Percentiles rank a stretch among this genome's conserved stretches.
Conservation (phyloP, 345 rosid species). For the Eucalyptus curtisii region DNA sequence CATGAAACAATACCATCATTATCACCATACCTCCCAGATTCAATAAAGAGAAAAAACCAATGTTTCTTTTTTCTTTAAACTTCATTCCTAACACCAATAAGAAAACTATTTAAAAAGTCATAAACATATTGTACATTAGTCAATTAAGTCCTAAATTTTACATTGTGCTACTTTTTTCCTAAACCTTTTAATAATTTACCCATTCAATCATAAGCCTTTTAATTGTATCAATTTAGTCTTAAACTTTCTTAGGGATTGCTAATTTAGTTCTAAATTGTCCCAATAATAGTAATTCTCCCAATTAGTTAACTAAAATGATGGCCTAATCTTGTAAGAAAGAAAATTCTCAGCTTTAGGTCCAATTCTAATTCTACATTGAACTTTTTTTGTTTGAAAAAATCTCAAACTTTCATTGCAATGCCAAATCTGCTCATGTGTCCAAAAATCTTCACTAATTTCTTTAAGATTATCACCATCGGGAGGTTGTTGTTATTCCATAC, state of each 20-base stretch:
- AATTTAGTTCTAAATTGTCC: not conserved
- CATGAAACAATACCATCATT: not conserved
- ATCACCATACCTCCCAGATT: not conserved
- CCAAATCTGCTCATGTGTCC: not conserved
- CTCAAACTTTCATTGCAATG: not conserved
- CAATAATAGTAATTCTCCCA: not conserved
- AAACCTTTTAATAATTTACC: not conserved
- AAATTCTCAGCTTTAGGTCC: not conserved
- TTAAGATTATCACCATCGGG: not conserved
- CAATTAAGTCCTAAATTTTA: not conserved
- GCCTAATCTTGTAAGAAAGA: not conserved
- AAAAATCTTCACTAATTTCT: not conserved
- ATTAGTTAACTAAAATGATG: not conserved
- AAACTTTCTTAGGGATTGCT: not conserved
- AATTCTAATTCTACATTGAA: not conserved
- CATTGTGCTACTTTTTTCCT: not conserved
- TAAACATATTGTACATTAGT: not conserved
- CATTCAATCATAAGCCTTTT: not conserved
- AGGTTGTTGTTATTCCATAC: not conserved
- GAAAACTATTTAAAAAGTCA: not conserved
- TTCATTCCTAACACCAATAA: not conserved
- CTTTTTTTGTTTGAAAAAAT: not conserved
- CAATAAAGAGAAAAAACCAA: not conserved
- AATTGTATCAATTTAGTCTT: not conserved
- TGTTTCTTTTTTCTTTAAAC: not conserved